A percentile compares a stretch with the other conserved stretches of the same genome.
Evolutionary conservation across 306 rosid species (phyloP).

Genomic region (Fagus sylvatica): DNA sequence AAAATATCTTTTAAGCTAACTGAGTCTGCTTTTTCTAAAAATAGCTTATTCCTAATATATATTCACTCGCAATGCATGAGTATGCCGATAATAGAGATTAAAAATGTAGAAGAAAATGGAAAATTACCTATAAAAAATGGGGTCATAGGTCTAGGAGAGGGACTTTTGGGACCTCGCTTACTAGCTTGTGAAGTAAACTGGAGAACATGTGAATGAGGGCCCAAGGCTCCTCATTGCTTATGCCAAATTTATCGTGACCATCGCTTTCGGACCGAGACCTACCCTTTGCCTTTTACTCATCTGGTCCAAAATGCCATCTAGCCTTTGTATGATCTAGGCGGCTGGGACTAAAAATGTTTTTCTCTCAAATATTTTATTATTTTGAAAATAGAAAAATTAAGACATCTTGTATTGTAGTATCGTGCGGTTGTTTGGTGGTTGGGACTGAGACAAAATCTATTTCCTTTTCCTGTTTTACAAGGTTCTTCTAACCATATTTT

Average conservation of each 20-base stretch:
- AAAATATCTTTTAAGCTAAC: too few species aligned
- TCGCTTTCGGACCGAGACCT: slow-evolving; percentile 26
- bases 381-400: not conserved
- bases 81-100: too few species aligned
- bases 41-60: too few species aligned
- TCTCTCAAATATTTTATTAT: not conserved
- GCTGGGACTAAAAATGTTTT: not conserved
- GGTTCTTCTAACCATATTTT: not conserved
- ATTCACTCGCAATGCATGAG: too few species aligned
- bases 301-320: not conserved
- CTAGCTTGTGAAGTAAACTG: slow-evolving; percentile 20
- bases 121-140: not conserved
- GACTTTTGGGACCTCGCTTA: slow-evolving; percentile 16
- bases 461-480: not conserved
- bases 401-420: too few species aligned
- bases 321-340: not conserved
- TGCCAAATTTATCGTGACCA: slow-evolving; percentile 29
- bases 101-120: not conserved
- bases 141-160: not conserved
- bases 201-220: slow-evolving; percentile 60
- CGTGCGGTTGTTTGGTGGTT: not conserved
- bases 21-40: too few species aligned
- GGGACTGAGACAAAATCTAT: not conserved
- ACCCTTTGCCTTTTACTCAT: slow-evolving; percentile 3
- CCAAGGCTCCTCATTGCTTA: slow-evolving; percentile 49